Evolutionary conservation across 805 yeast species (phyloP).

Genomic region (Ascoidea asiatica): DNA sequence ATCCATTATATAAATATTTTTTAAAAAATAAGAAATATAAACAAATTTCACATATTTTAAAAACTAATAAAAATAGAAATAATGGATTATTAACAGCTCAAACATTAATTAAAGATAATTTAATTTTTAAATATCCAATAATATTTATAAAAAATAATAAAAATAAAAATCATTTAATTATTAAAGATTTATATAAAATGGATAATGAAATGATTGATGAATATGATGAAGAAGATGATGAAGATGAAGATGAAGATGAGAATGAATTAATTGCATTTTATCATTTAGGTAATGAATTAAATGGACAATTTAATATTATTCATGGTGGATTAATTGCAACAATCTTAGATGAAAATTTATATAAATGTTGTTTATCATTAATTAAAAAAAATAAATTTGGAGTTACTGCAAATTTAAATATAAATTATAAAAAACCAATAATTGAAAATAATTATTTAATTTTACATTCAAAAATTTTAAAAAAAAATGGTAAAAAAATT

Average conservation of each 20-base stretch:
- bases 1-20: not conserved
- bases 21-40: not conserved
- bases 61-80: not conserved
- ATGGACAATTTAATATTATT: conserved; percentile 59
- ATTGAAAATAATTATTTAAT: conserved; percentile 1
- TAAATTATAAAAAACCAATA: conserved; percentile 3
- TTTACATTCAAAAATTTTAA: conserved; percentile 1
- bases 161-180: too few species aligned
- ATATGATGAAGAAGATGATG: not conserved
- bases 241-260: conserved; percentile 24
- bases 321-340: conserved; percentile 77
- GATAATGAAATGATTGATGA: not conserved
- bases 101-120: not conserved
- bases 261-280: conserved; percentile 49
- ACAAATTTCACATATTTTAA: conserved; percentile 1
- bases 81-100: conserved; percentile 3
- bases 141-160: too few species aligned
- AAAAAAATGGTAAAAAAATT: conserved; percentile 1
- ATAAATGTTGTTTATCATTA: conserved; percentile 4
- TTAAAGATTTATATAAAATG: too few species aligned
- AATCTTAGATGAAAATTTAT: conserved; percentile 17
- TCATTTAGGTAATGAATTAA: conserved; percentile 53
- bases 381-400: conserved; percentile 3
- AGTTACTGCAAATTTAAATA: conserved; percentile 4
- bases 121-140: too few species aligned